A percentile compares a stretch with the other conserved stretches of the same genome.
Conservation (phyloP, 1,139 yeast species). For the Candida gigantensis region DNA sequence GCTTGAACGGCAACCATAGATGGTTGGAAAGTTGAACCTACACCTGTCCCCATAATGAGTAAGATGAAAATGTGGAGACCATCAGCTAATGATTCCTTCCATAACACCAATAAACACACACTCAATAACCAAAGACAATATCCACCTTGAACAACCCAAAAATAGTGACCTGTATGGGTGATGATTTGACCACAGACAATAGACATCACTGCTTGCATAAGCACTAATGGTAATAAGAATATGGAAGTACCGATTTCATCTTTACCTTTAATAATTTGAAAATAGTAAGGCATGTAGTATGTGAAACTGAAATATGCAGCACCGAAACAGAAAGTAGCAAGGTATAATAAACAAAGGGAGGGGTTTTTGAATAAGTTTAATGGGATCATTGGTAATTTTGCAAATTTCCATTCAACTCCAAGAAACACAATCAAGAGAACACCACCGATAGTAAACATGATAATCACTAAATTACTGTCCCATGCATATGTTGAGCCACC, state of each 20-base stretch:
- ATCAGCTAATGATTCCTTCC: conserved; percentile 28
- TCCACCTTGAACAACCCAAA: conserved; percentile 42
- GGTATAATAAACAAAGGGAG: conserved; percentile 41
- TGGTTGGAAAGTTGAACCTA: conserved; percentile 32
- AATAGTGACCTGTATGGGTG: conserved; percentile 43
- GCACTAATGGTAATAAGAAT: conserved; percentile 43
- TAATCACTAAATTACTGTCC: conserved; percentile 51
- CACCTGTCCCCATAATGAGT: conserved; percentile 48
- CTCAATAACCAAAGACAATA: conserved; percentile 46
- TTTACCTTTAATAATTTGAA: conserved; percentile 48
- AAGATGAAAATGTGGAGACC: conserved; percentile 38
- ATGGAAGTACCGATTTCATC: conserved; percentile 40
- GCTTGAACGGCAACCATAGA: conserved; percentile 59
- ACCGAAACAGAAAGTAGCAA: conserved; percentile 51
- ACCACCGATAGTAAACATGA: conserved; percentile 50
- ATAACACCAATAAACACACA: conserved; percentile 37
- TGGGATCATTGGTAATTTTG: conserved; percentile 60
- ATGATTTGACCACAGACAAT: conserved; percentile 46
- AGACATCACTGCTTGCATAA: conserved; percentile 42
- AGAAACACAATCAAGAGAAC: conserved; percentile 40
- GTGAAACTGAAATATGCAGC: conserved; percentile 45
- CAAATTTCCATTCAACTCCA: conserved; percentile 49
- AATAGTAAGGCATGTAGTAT: conserved; percentile 53
- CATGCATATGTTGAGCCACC: conserved; percentile 58
- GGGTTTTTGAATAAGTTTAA: conserved; percentile 42